Base-by-base conservation (phyloP, 2,329 filamentous ascomycete genomes). In the Escovopsis sp. region DNA sequence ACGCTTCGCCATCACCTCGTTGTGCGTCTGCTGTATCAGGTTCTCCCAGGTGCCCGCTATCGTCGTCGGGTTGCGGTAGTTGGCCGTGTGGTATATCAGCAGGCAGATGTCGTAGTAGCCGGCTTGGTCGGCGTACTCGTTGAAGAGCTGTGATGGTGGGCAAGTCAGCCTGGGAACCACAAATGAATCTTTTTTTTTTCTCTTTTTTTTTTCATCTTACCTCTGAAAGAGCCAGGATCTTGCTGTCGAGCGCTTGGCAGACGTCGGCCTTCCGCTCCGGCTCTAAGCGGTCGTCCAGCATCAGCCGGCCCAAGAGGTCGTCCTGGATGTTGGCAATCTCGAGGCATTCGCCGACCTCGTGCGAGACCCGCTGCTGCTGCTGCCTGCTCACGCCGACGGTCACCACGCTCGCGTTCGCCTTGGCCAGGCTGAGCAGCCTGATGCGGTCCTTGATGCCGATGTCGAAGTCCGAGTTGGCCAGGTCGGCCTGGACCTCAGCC, bases 251-350 rank as follows among this genome's bases (percentile, higher is more conserved):
- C 30, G 75, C 70, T 37, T 69, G 59, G 45, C 83, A 63, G 23
- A 94, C 76, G 44, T 82, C 73, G 1, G 66, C 62, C 53, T 75
- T 77, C 36, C 77, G 75, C 39, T 81, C 75, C 1, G 68, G 63
- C 11, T 70, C 65, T 33, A 95, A 72, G 36, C 91, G 77, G 1
- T 67, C 58, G 49, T 98, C 91, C 9, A 72, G 72, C 55, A 72
- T 77, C 41, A 98, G 66, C 38, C 85, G 75, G 56, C 87, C 82
- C 23, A 96, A 62, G 36, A 96, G 64, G 53, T 98, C 91, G 56
- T 94, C 85, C 59, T 98, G 91, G 42, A 98, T 91, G 55, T 91
- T 89, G 12, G 88, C 89, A 40, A 96, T 77, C 53, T 98, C 91
- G 9, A 98, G 76, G 37, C 93, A 70, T 51, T 91, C 87, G 3